Conservation (phyloP, 805 yeast genomes). For the Yamadazyma philogaea region DNA sequence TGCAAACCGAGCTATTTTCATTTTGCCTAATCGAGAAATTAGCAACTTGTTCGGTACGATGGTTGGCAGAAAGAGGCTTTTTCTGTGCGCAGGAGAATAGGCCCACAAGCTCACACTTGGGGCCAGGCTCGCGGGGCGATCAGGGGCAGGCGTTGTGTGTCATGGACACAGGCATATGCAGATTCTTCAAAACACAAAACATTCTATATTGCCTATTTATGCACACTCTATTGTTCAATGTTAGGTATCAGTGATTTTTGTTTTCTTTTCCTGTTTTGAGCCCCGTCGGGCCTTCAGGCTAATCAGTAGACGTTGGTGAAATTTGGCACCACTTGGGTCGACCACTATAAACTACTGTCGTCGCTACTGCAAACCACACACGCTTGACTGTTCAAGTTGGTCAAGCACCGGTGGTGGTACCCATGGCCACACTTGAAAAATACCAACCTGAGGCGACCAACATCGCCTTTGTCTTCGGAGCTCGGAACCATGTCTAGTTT, state of each 20-base stretch:
- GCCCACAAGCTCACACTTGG: neutral
- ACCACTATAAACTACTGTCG: neutral
- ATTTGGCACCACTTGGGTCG: no score
- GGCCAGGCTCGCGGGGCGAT: neutral
- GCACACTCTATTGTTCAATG: no score
- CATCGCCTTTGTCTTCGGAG: constrained; percentile 6
- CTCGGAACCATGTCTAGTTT: constrained; percentile 4
- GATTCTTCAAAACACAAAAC: no score
- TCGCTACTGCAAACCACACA: constrained; percentile 24
- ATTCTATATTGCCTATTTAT: no score
- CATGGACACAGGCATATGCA: no score
- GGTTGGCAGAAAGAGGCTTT: neutral
- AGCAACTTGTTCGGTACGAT: constrained; percentile 1
- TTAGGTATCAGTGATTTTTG: no score
- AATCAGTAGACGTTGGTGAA: no score
- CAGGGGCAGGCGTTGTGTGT: neutral
- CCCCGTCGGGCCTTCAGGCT: no score
- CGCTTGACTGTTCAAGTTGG: constrained; percentile 32
- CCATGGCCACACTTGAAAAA: constrained; percentile 67
- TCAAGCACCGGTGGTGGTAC: constrained; percentile 58
- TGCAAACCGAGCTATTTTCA: constrained; percentile 9
- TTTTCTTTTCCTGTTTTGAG: no score
- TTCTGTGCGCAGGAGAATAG: neutral
- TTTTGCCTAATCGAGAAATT: constrained; percentile 10
- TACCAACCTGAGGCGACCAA: constrained; percentile 35